Conservation (phyloP, 345 rosid species). For the Gossypium bickii region DNA sequence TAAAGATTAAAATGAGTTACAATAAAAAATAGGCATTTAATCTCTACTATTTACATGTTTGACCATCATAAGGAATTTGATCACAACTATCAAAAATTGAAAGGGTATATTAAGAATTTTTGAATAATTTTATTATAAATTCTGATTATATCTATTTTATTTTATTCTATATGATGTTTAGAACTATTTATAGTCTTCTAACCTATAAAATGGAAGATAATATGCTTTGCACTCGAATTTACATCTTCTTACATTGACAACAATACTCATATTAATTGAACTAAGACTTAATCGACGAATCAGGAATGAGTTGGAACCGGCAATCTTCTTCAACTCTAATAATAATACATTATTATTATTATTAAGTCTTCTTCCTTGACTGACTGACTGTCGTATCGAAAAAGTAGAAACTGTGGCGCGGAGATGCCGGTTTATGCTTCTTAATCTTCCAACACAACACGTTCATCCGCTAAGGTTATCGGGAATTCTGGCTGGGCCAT, state of each 20-base stretch:
- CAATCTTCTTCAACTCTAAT: too few species aligned
- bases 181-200: too few species aligned
- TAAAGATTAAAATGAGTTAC: too few species aligned
- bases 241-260: rapidly evolving
- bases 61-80: too few species aligned
- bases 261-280: rapidly evolving
- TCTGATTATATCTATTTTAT: too few species aligned
- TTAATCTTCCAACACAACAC: neutral
- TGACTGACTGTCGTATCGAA: neutral
- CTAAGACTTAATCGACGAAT: rapidly evolving
- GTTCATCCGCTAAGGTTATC: neutral
- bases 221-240: rapidly evolving
- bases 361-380: neutral
- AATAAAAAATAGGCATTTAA: too few species aligned
- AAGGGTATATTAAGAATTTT: too few species aligned
- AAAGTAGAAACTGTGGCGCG: neutral
- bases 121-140: too few species aligned
- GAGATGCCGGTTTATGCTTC: neutral
- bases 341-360: neutral
- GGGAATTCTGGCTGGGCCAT: neutral
- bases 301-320: too few species aligned
- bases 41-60: too few species aligned
- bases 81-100: too few species aligned
- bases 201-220: rapidly evolving
- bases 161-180: too few species aligned